Evolutionary conservation across 192 early-diverging fungal genomes (phyloP), one percentile per base, ranked within the genome.

Genomic region (Coemansia sp.): DNA sequence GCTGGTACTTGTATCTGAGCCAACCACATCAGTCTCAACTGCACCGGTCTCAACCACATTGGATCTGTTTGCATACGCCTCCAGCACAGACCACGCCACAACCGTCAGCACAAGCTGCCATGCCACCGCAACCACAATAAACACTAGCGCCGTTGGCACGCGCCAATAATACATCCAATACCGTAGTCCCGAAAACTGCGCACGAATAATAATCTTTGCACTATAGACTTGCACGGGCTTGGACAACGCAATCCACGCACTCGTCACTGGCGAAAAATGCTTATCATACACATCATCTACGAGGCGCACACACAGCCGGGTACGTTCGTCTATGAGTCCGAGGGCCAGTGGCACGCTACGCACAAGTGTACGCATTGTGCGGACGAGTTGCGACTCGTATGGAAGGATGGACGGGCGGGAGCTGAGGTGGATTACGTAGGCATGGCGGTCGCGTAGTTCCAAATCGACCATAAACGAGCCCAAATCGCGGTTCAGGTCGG

Each of bases 81-180:
- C 80, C 2, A 83, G 58, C 3, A 76, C 70, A 2, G 73, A 72
- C 82, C 82, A 83, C 4, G 76, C 65, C 8, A 79, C 60, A 14
- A 60, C 66, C 10, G 73, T 62, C 24, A 82, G 48, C 7, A 76
- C 49, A 29, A 69, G 49, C 62, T 87, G 85, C 83, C 85, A 87
- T 11, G 80, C 65, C 49, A 87, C 73, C 25, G 86, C 82, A 12
- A 69, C 38, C 2, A 76, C 50, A 8, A 89, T 68, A 66, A 91
- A 91, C 15, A 85, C 57, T 7, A 77, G 47, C 1, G 79, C 87
- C 1, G 87, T 89, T 9, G 87, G 85, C 29, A 82, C 11, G 52
- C 83, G 69, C 87, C 88, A 91, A 67, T 91, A 85, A 74, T 87
- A 87, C 90, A 91, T 89, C 73, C 86, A 89, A 75, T 86, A 89